phyloP scores from a whole-genome alignment of 495 filamentous ascomycete species.

The Annulohypoxylon maeteangense region DNA sequence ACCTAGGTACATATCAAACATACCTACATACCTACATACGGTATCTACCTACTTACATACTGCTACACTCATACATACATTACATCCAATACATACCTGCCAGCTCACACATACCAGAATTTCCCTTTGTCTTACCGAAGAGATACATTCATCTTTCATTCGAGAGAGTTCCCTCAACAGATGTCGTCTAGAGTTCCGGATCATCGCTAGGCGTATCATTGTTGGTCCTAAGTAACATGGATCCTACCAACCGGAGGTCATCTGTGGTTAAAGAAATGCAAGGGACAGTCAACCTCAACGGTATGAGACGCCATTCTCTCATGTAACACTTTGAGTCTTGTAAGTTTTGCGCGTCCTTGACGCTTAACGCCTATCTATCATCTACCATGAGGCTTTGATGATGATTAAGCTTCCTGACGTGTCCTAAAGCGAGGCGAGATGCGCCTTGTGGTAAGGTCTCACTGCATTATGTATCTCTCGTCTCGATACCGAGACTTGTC shows the following conservation, averaged over 20 bases:
- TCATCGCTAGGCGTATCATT: slow-evolving; percentile 1
- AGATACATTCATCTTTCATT: slow-evolving; percentile 15
- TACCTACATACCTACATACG: background rate
- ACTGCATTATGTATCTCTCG: slow-evolving; percentile 43
- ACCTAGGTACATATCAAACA: slow-evolving; percentile 8
- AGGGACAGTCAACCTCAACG: slow-evolving; percentile 13
- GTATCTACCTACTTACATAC: background rate
- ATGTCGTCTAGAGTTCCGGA: slow-evolving; percentile 7
- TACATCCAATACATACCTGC: slow-evolving; percentile 21
- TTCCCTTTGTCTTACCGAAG: slow-evolving; percentile 3
- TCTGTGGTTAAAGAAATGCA: slow-evolving; percentile 19
- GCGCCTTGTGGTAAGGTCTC: slow-evolving; percentile 40
- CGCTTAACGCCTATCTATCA: slow-evolving; percentile 21
- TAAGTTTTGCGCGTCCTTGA: slow-evolving; percentile 4
- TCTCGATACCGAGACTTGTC: slow-evolving; percentile 42
- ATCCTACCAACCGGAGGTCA: slow-evolving; percentile 17
- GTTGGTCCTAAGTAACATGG: background rate
- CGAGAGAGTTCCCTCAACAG: slow-evolving; percentile 1
- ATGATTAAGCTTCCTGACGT: slow-evolving; percentile 43
- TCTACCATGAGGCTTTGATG: slow-evolving; percentile 19
- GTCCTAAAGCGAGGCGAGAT: slow-evolving; percentile 41
- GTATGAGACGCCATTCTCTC: slow-evolving; percentile 9
- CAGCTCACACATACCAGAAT: slow-evolving; percentile 11
- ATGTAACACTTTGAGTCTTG: slow-evolving; percentile 14
- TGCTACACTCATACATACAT: slow-evolving; percentile 7